Conservation (phyloP, 2,329 filamentous ascomycete species). For the Chaetothyriales sp. region DNA sequence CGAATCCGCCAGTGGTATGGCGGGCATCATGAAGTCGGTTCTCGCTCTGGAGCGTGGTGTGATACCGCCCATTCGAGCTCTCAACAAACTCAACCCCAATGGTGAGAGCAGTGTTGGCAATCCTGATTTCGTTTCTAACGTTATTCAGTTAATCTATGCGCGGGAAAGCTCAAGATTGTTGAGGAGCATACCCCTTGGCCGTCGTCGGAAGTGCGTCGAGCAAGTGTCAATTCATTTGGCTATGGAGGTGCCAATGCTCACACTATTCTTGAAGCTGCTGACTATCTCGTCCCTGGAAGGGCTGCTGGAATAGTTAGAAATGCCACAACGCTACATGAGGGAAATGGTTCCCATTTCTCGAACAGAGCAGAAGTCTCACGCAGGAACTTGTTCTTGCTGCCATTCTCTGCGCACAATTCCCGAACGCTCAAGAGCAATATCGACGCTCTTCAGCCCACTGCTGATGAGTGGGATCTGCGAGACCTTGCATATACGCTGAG, state of each 20-base stretch:
- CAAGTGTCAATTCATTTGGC: conserved; percentile 23
- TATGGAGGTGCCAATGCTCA: conserved; percentile 26
- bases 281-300: background rate
- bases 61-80: conserved; percentile 19
- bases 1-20: conserved; percentile 19
- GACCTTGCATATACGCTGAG: no score
- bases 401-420: no score
- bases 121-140: no score
- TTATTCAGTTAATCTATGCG: background rate
- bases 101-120: no score
- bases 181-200: conserved; percentile 16
- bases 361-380: no score
- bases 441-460: no score
- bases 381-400: no score
- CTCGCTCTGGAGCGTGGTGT: conserved; percentile 13
- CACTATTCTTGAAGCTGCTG: conserved; percentile 17
- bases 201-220: conserved; percentile 11
- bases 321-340: no score
- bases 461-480: no score
- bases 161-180: conserved; percentile 7
- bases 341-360: no score
- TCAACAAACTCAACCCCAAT: conserved; percentile 20
- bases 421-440: no score
- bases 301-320: no score
- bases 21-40: conserved; percentile 20